Base-by-base conservation (phyloP, 225 moss, liverwort and hornwort species). In the Marchantia paleacea region DNA sequence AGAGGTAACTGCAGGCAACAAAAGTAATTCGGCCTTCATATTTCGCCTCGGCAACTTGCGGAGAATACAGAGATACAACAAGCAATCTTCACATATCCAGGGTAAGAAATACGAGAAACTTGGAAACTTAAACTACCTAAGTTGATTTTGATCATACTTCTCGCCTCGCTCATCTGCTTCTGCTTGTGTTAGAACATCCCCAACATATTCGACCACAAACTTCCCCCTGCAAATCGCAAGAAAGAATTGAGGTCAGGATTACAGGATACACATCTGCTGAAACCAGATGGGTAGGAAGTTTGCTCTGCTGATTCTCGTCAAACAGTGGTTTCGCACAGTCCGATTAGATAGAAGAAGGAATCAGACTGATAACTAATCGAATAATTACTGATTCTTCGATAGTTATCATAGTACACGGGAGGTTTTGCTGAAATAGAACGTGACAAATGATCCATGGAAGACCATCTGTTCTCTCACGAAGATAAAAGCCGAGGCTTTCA, bases 181-280 rank as follows among this genome's bases (percentile, higher is more conserved):
- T 80, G 87, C 88, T 87, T 92, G 94, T 57, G 94, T 91, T 84
- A 96, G 81, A 82, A 94, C 90, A 69, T 94, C 96, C 77, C 96
- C 96, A 78, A 96, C 94, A 81, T 94, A 96, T 83, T 96, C 96
- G 10, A 96, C 94, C 62, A 94, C 96, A 90, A 96, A 96, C 47
- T 80, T 89, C 0, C 96, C 96, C 88, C 96, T 95, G 82, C 52
- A 78, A 76, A 69, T 73, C 25, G n/a, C 30, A 78, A 77, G n/a
- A n/a, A 61, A 9, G 66, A 20, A 26, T 61, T 47, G 16, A 67
- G 14, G 51, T 55, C 54, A 69, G 11, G 54, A 50, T 31, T 6
- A 62, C 53, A 72, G 7, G 50, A 22, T 11, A 72, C 8, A 58
- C 18, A 58, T 58, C 15, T 49, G 26, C 69, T n/a, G 1, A 52